Percentiles rank a stretch among this genome's conserved stretches.
Evolutionary conservation across 108 stramenopile genomes (phyloP).

Genomic region (Epipyxis sp.): DNA sequence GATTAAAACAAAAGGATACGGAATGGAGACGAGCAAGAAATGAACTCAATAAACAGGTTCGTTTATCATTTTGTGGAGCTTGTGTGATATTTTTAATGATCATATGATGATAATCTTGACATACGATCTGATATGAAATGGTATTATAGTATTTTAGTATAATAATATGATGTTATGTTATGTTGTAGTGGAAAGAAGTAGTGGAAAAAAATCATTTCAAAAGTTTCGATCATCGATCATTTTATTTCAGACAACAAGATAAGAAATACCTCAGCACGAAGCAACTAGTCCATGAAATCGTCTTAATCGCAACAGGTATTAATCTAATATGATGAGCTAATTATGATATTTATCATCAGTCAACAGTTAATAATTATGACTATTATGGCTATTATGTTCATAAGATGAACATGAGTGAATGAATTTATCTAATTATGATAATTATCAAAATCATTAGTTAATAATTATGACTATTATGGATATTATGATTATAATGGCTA

Average conservation of each 20-base stretch:
- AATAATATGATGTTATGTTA: no score
- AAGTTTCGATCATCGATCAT: constrained; percentile 55
- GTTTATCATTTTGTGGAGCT: no score
- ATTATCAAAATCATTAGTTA: no score
- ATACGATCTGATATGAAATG: constrained; percentile 2
- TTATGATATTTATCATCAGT: no score
- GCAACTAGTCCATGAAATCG: constrained; percentile 37
- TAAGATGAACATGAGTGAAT: no score
- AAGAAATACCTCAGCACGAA: constrained; percentile 41
- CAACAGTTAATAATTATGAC: no score
- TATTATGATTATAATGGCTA: no score
- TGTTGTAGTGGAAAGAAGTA: constrained; percentile 53
- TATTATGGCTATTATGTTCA: no score
- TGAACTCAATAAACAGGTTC: constrained; percentile 72
- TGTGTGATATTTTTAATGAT: no score
- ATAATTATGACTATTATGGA: no score
- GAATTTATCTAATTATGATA: no score
- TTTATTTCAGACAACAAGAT: constrained; percentile 51
- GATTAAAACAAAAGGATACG: constrained; percentile 88
- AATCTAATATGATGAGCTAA: neutral
- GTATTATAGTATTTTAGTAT: no score
- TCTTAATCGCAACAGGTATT: neutral
- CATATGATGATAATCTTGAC: constrained; percentile 2
- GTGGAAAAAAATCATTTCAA: constrained; percentile 51
- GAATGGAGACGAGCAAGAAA: constrained; percentile 83